Conservation (phyloP, 805 yeast genomes). For the Saccharomyces paradoxus region DNA sequence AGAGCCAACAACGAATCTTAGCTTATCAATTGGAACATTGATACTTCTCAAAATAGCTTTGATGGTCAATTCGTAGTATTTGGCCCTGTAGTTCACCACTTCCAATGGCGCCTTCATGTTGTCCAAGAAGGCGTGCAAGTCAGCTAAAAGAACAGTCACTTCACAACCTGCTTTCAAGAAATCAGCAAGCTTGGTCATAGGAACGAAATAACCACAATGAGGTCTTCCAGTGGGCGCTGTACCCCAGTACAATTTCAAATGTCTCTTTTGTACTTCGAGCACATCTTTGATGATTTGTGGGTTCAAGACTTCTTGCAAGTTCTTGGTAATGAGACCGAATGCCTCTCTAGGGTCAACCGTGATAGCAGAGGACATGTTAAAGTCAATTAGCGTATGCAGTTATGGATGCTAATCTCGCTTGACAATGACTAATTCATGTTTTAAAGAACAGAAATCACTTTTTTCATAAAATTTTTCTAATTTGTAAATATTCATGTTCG, state of each 20-base stretch:
- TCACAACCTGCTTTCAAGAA: constrained; percentile 88
- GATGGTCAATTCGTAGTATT: constrained; percentile 76
- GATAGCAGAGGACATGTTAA: constrained; percentile 2
- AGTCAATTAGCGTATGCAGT: not conserved
- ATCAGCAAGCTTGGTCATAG: constrained; percentile 91
- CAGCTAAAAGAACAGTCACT: constrained; percentile 86
- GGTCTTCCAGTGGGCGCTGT: constrained; percentile 99
- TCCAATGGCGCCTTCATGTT: constrained; percentile 98
- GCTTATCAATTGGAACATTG: constrained; percentile 85
- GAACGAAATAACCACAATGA: constrained; percentile 97
- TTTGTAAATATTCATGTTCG: not conserved
- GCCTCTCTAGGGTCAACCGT: constrained; percentile 49
- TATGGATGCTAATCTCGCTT: not conserved
- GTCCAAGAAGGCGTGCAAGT: constrained; percentile 91
- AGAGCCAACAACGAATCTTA: constrained; percentile 78
- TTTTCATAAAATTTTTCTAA: not conserved
- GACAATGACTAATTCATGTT: not conserved
- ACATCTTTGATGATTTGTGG: constrained; percentile 79
- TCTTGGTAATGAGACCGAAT: constrained; percentile 68
- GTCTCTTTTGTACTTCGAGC: constrained; percentile 71
- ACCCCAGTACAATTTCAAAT: constrained; percentile 92
- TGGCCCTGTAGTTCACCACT: constrained; percentile 79
- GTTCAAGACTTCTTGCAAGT: constrained; percentile 86
- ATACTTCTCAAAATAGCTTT: constrained; percentile 80
- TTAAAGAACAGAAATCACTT: not conserved